phyloP scores from a whole-genome alignment of 176 grass and related monocot species.

The Chloris gayana region DNA sequence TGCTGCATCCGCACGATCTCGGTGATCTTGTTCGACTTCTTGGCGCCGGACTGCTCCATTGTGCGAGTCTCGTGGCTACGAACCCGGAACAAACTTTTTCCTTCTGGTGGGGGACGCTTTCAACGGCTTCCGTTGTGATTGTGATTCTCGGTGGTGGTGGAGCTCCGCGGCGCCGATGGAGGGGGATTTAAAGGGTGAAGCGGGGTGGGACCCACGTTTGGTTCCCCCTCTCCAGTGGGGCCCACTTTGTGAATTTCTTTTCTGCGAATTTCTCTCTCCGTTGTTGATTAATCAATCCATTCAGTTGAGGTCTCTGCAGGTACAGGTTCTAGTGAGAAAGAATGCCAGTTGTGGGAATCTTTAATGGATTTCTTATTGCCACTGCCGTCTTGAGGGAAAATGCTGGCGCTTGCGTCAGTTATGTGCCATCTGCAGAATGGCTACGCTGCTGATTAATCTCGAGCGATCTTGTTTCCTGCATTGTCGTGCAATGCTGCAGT shows the following conservation, averaged over 20 bases:
- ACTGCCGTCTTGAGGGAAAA: conserved; percentile 22
- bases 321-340: not conserved
- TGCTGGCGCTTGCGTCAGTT: not conserved
- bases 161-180: conserved; percentile 26
- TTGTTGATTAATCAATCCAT: not conserved
- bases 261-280: not conserved
- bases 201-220: not conserved
- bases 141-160: conserved; percentile 13
- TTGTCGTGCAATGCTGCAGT: not conserved
- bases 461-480: not conserved
- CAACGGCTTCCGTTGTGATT: conserved; percentile 24
- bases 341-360: conserved; percentile 33
- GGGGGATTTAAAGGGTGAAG: conserved; percentile 38
- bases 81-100: not conserved
- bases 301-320: conserved; percentile 1
- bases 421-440: not conserved
- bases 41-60: conserved; percentile 53
- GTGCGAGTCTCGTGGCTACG: not conserved
- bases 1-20: conserved; percentile 89
- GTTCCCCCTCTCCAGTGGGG: not conserved
- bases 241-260: not conserved
- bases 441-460: not conserved
- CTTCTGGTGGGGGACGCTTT: conserved; percentile 6
- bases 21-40: conserved; percentile 94
- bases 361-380: not conserved